Conservation (phyloP, 2,329 filamentous ascomycete species). For the Xylariaceae sp. region DNA sequence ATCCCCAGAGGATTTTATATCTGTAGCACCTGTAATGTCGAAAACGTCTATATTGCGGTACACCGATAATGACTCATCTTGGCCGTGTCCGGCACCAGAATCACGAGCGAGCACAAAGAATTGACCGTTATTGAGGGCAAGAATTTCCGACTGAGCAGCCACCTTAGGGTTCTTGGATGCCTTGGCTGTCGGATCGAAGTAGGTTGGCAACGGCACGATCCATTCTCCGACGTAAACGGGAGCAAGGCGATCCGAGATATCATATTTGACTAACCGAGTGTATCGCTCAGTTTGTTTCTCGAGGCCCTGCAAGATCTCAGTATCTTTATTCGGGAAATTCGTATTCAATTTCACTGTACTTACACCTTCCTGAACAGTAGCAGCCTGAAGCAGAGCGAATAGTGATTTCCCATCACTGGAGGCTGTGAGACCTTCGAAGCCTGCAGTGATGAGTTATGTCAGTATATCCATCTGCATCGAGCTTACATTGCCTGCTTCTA, state of each 20-base stretch:
- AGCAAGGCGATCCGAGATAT: conserved; percentile 40
- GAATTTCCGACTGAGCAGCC: conserved; percentile 66
- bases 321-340: neutral
- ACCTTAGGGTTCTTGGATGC: conserved; percentile 41
- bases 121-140: conserved; percentile 57
- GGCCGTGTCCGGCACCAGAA: conserved; percentile 54
- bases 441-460: conserved; percentile 3
- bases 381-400: conserved; percentile 63
- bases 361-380: conserved; percentile 58
- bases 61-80: conserved; percentile 44
- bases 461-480: neutral
- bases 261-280: conserved; percentile 61
- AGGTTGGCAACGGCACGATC: conserved; percentile 61
- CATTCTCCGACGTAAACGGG: conserved; percentile 56
- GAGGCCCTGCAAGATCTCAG: conserved; percentile 15
- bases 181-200: conserved; percentile 44
- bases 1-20: conserved; percentile 46
- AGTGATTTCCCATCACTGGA: conserved; percentile 59
- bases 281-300: conserved; percentile 50
- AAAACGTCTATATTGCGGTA: conserved; percentile 70
- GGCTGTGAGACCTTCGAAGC: conserved; percentile 67
- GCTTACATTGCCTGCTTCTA: neutral
- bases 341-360: conserved; percentile 12
- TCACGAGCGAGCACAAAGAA: conserved; percentile 67
- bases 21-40: conserved; percentile 56